phyloP scores from a whole-genome alignment of 2,329 filamentous ascomycete species.

The Fusarium nisikadoi region DNA sequence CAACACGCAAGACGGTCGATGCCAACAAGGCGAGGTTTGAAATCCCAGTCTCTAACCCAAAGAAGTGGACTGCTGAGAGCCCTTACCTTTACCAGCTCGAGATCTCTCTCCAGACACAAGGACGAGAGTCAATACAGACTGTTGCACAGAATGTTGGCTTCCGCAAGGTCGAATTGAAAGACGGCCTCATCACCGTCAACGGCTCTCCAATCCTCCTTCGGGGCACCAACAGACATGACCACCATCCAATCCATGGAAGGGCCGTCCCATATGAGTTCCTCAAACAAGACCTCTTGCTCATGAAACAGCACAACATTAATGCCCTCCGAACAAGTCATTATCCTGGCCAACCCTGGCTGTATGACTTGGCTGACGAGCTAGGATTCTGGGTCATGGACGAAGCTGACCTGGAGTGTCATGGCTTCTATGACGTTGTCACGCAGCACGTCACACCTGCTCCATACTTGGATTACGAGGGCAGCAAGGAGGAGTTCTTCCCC shows the following conservation, averaged over 20 bases:
- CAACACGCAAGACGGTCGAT: not conserved
- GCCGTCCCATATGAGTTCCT: conserved; percentile 13
- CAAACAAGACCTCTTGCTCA: conserved; percentile 4
- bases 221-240: conserved; percentile 11
- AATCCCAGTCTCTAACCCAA: not conserved
- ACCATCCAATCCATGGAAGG: conserved; percentile 5
- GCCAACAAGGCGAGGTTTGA: accelerated
- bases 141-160: conserved; percentile 5
- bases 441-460: conserved; percentile 4
- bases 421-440: conserved; percentile 11
- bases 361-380: conserved; percentile 7
- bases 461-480: conserved; percentile 14
- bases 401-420: conserved; percentile 11
- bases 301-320: conserved; percentile 25
- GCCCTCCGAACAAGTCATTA: conserved; percentile 11
- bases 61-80: conserved; percentile 11
- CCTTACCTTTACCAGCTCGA: conserved; percentile 6
- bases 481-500: conserved; percentile 17
- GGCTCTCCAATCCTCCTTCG: not conserved
- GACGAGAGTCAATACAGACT: not conserved
- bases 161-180: conserved; percentile 5
- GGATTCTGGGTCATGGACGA: conserved; percentile 25
- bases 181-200: not conserved
- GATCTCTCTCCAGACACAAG: not conserved
- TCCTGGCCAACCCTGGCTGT: conserved; percentile 3